Evolutionary conservation across 2,329 filamentous ascomycete species (phyloP).

Genomic region (Colletotrichum tamarilloi): DNA sequence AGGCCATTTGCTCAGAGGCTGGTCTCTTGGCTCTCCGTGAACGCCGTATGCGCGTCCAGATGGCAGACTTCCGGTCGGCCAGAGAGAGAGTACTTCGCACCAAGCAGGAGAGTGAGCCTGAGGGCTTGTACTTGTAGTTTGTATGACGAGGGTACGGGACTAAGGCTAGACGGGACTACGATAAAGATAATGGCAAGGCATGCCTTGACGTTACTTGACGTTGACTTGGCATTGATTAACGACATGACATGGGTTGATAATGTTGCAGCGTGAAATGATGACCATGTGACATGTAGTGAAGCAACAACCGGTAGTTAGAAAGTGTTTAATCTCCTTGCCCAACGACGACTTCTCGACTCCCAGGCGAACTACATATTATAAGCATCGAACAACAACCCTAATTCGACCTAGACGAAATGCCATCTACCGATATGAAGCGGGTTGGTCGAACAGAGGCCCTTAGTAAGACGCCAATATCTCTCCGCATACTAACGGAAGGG

Average conservation of each 20-base stretch:
- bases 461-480: background rate
- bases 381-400: background rate
- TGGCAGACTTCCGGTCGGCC: slow-evolving; percentile 95
- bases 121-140: slow-evolving; percentile 94
- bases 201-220: slow-evolving; percentile 8
- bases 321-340: no score
- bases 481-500: background rate
- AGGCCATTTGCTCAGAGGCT: slow-evolving; percentile 97
- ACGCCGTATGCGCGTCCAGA: slow-evolving; percentile 97
- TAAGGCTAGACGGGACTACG: slow-evolving; percentile 16
- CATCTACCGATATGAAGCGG: background rate
- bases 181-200: slow-evolving; percentile 34
- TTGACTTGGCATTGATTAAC: slow-evolving; percentile 13
- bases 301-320: background rate
- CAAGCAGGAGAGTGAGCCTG: slow-evolving; percentile 97
- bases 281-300: background rate
- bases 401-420: background rate
- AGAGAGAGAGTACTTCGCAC: slow-evolving; percentile 96
- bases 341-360: background rate
- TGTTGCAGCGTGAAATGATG: background rate
- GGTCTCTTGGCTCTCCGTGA: slow-evolving; percentile 94
- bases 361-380: no score
- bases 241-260: background rate
- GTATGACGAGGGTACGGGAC: slow-evolving; percentile 17
- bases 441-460: background rate